A percentile compares a stretch with the other conserved stretches of the same genome.
phyloP scores from a whole-genome alignment of 306 rosid species.

The Inga oerstediana region DNA sequence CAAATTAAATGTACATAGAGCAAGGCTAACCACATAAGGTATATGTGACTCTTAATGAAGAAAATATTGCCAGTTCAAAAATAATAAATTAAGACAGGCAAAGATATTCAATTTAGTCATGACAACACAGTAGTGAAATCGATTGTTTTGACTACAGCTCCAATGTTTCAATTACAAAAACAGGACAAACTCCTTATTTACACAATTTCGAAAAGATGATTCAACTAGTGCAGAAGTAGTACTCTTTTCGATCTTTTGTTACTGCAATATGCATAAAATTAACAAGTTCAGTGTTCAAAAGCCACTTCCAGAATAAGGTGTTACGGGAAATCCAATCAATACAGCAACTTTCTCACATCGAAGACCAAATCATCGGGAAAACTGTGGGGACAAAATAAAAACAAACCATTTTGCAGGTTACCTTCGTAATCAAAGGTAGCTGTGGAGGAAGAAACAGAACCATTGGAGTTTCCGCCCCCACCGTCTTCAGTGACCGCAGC shows the following conservation, averaged over 20 bases:
- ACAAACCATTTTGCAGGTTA: conserved; percentile 16
- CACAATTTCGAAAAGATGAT: background rate
- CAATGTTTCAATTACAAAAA: background rate
- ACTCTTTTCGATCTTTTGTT: conserved; percentile 2
- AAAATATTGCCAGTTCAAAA: conserved; percentile 6
- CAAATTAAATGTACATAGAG: background rate
- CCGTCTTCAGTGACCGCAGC: conserved; percentile 51
- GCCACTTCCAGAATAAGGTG: background rate
- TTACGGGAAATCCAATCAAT: background rate
- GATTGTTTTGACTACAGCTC: background rate
- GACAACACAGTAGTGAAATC: background rate
- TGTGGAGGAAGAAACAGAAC: conserved; percentile 52
- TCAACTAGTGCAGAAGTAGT: background rate
- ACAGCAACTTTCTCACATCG: background rate
- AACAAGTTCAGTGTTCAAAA: background rate
- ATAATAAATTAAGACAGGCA: background rate
- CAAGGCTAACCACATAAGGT: background rate
- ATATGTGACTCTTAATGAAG: conserved; percentile 16
- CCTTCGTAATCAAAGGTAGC: conserved; percentile 64
- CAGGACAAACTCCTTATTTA: background rate
- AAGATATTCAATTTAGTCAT: background rate
- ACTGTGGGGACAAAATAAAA: background rate
- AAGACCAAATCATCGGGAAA: background rate
- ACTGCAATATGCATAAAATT: background rate
- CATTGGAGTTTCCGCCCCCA: conserved; percentile 48